Base-by-base conservation (phyloP, 768 basidiomycete species). In the Leccinum aurantiacum region DNA sequence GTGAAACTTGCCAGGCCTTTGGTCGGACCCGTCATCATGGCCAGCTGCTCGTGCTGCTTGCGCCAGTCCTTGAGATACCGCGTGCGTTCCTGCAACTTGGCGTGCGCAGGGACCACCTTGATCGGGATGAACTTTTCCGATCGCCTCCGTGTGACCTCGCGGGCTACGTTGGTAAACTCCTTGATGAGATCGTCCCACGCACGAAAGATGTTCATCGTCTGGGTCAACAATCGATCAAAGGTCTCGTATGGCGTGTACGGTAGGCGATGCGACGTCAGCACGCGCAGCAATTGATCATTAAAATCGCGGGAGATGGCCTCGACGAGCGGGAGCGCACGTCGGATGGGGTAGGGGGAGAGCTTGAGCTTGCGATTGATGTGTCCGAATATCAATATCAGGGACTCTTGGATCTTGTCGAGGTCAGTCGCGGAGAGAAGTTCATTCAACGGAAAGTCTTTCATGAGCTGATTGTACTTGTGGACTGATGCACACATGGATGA, bases 391-490 rank as follows among this genome's bases (percentile, higher is more conserved):
- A 90, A 82, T 1, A 83, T 76, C 13, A 98, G 79, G 4, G 92
- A 87, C 74, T 97, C 94, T 70, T 96, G 90, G 38, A 98, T 89
- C 78, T 95, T 97, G 72, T 91, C 90, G 2, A 98, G 84, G 73
- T 98, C 97, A 3, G 97, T 97, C 1, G 97, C 94, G 9, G 95
- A 93, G 27, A 99, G 83, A 19, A 98, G 86, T 70, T 98, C 96
- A 71, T 99, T 97, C 29, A 99, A 80, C 0, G 97, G 97, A 67
- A 98, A 98, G 70, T 99, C 97, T 76, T 96, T 97, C 97, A 99
- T 98, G 58, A 98, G 82, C 63, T 92, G 89, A 69, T 99, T 98
- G 79, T 98, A 96, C 74, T 97, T 98, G 80, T 95, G 94, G 11
- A 98, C 96, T 93, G 65, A 7, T 48, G 19, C 27, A n/a, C 15